These are phyloP conservation scores for Claviceps humidiphila DNA, from an alignment of 2,329 filamentous ascomycete genomes.

Conservation along the genomic window DNA sequence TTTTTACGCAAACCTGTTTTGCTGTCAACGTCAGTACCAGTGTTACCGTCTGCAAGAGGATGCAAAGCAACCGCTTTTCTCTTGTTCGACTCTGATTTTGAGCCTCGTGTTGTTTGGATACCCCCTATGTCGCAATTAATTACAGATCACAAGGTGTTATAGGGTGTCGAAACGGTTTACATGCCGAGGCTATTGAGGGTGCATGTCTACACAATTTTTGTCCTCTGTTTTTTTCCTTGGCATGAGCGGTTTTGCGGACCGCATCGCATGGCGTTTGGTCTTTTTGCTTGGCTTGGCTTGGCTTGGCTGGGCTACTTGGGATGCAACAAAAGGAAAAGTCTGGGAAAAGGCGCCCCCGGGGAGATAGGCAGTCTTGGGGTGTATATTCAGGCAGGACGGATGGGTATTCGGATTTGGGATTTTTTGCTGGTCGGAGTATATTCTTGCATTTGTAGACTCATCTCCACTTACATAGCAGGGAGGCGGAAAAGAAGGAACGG, in stretches of 20 bases:
- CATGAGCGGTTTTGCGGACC: neutral
- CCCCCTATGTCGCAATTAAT: constrained; percentile 10
- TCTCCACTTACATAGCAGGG: too few species aligned
- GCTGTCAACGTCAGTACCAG: neutral
- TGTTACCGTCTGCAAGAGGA: constrained; percentile 7
- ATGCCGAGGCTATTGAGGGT: constrained; percentile 8
- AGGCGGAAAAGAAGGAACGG: too few species aligned
- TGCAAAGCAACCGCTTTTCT: neutral
- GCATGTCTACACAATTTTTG: neutral
- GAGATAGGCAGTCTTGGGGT: too few species aligned
- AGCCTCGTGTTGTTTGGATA: constrained; percentile 13
- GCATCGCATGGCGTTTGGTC: neutral
- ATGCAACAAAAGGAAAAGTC: too few species aligned
- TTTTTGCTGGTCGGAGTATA: too few species aligned
- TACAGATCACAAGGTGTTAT: constrained; percentile 6
- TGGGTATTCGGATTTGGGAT: too few species aligned
- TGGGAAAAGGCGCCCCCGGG: too few species aligned
- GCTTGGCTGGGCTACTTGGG: too few species aligned
- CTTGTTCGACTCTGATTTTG: constrained; percentile 2
- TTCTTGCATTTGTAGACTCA: too few species aligned
- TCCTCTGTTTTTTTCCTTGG: neutral
- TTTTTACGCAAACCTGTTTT: neutral
- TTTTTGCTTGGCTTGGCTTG: neutral
- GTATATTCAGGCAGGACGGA: too few species aligned
- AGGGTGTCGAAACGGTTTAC: constrained; percentile 9